Conservation (phyloP, 1,139 yeast genomes). For the Geotrichum candidum region DNA sequence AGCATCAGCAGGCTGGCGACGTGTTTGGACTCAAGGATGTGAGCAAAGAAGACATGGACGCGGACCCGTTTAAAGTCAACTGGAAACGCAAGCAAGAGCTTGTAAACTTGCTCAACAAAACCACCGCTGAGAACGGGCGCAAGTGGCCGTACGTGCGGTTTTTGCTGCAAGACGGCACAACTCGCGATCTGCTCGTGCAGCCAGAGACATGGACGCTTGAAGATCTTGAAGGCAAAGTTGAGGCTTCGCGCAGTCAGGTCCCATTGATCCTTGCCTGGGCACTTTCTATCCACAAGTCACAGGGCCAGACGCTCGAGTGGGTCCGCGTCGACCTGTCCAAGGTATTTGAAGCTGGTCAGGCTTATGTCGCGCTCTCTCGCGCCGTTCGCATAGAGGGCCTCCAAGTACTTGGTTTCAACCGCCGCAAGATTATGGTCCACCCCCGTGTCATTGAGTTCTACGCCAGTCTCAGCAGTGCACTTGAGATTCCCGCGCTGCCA, state of each 20-base stretch:
- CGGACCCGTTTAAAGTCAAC: constrained; percentile 17
- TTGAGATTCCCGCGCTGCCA: constrained; percentile 8
- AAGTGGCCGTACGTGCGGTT: constrained; percentile 72
- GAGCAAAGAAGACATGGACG: constrained; percentile 18
- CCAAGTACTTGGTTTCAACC: constrained; percentile 67
- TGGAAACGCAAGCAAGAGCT: constrained; percentile 23
- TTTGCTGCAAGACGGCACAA: constrained; percentile 58
- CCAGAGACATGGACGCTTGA: constrained; percentile 72
- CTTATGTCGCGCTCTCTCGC: constrained; percentile 86
- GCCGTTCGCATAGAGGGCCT: constrained; percentile 76
- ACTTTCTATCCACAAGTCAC: constrained; percentile 88
- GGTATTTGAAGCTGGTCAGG: constrained; percentile 90
- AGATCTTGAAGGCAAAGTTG: constrained; percentile 48
- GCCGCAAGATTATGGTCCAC: constrained; percentile 53
- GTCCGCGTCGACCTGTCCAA: constrained; percentile 73
- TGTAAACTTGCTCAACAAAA: constrained; percentile 31
- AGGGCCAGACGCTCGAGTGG: constrained; percentile 84
- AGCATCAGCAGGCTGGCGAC: neutral
- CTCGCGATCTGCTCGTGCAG: constrained; percentile 64
- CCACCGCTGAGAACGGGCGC: constrained; percentile 18
- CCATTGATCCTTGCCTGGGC: constrained; percentile 96
- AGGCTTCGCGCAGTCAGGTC: constrained; percentile 53
- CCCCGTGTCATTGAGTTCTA: constrained; percentile 60
- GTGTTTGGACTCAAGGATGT: neutral
- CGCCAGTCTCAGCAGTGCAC: constrained; percentile 10